Evolutionary conservation across 805 yeast species (phyloP), one percentile per base, ranked within the genome.

Genomic region (Saccharomycopsis lassenensis): DNA sequence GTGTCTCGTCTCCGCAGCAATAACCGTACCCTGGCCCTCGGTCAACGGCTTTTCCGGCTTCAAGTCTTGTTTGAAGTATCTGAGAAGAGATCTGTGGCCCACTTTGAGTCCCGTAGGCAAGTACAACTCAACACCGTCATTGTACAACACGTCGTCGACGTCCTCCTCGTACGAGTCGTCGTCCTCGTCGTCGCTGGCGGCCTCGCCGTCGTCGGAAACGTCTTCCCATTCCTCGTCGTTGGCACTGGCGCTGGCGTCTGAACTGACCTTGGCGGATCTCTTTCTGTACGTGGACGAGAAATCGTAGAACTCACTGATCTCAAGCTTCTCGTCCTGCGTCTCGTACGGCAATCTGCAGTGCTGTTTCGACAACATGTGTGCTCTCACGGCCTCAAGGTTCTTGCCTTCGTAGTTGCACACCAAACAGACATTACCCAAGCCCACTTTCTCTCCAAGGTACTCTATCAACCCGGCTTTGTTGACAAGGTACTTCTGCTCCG

Each of bases 271-370:
- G 20, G 23, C 29, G 24, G 35, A 37, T 7, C 18, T 30, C 24
- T 17, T 31, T 16, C 48, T 48, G 52, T 87, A 89, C 2, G 94
- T 72, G 2, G 83, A 68, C 2, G 77, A 63, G 62, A 87, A 91
- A 54, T 91, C 95, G 54, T 89, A 91, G 51, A 83, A 91, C 38
- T 86, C 94, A 0, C 94, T 77, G 14, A 89, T 71, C 56, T 91
- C 98, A 39, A 84, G 62, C 54, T 77, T 82, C 50, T 87, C 94
- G 46, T 79, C 75, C 41, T 81, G 86, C 4, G 69, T 55, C 49
- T 91, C 96, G 55, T 84, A 91, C 3, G 97, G 97, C 36, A 91
- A 74, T 52, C 71, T 71, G 63, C 87, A 81, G 57, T 91, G 98
- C 45, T 81, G 74, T 61, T 91, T 91, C 17, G 79, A 65, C 6